Evolutionary conservation across 2,329 filamentous ascomycete genomes (phyloP), one percentile per base, ranked within the genome.

Genomic region (Plectosphaerella cucumerina): DNA sequence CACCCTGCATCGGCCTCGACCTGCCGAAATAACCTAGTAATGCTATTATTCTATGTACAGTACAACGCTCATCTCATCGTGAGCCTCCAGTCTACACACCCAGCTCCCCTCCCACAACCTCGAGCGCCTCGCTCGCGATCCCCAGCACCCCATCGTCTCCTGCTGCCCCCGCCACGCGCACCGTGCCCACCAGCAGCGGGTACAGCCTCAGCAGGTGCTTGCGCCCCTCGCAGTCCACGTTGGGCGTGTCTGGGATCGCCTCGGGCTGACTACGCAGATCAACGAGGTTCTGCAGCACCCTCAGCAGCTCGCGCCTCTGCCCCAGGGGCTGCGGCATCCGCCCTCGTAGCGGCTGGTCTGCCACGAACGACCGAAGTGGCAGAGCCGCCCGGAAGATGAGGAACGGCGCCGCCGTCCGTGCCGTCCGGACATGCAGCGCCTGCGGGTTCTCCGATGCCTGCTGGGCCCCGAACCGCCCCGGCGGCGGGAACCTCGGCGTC

Each of bases 271-370:
- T 88, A 50, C 78, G 74, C 53, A 97, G 71, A 17, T 76, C 74
- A 2, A 88, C 80, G 33, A 96, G 73, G 44, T 81, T 74, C 46
- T 73, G 70, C 17, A 97, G 73, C 21, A 92, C 77, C 61, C 89
- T 87, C 5, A 88, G 65, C 11, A 99, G 71, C 64, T 96, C 94
- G 55, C 81, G 85, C 42, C 89, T 81, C 62, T 96, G 89, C 9
- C 84, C 86, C 5, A 90, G 75, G 1, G 93, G 93, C 65, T 94
- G 89, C 5, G 94, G 94, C 84, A 95, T 94, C 47, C 85, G 81
- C 0, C 94, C 92, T 14, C 94, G 80, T 18, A 99, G 74, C 1
- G 93, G 92, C 63, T 97, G 93, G 66, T 99, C 94, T 4, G 91
- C 89, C 44, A 95, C 85, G 64, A 96, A 97, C 1, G 86, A 78